Evolutionary conservation across 2,329 filamentous ascomycete genomes (phyloP).

Genomic region (Rugonectria rugulosa): DNA sequence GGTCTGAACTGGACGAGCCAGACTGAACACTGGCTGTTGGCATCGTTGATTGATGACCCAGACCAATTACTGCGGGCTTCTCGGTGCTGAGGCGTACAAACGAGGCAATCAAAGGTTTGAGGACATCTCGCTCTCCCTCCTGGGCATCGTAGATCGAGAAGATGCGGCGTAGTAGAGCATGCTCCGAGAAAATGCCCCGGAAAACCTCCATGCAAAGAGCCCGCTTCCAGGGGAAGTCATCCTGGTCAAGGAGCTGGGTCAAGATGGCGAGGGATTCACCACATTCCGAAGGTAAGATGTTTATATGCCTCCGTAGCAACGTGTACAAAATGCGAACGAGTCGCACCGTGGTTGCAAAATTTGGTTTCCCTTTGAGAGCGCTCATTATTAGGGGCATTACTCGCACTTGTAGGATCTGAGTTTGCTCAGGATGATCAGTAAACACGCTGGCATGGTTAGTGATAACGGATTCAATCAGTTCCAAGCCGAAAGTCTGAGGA

Average conservation of each 20-base stretch:
- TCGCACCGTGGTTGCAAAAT: constrained; percentile 83
- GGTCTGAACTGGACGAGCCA: constrained; percentile 71
- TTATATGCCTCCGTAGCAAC: constrained; percentile 79
- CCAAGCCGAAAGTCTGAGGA: constrained; percentile 83
- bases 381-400: constrained; percentile 86
- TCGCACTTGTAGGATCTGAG: constrained; percentile 76
- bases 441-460: constrained; percentile 87
- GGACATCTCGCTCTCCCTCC: constrained; percentile 75
- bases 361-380: constrained; percentile 77
- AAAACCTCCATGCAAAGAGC: constrained; percentile 92
- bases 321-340: constrained; percentile 85
- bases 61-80: constrained; percentile 85
- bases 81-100: constrained; percentile 95
- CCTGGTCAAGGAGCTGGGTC: constrained; percentile 87
- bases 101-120: constrained; percentile 83
- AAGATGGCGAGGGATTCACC: constrained; percentile 83
- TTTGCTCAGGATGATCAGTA: constrained; percentile 78
- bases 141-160: constrained; percentile 81
- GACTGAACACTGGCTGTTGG: constrained; percentile 68
- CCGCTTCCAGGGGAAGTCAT: constrained; percentile 84
- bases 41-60: constrained; percentile 87
- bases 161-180: constrained; percentile 78
- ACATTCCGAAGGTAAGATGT: constrained; percentile 78
- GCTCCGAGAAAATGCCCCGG: constrained; percentile 83
- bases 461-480: constrained; percentile 90